These are phyloP conservation scores for Chimonanthus salicifolius DNA, from an alignment of 164 flowering plant species.

Conservation along the genomic window DNA sequence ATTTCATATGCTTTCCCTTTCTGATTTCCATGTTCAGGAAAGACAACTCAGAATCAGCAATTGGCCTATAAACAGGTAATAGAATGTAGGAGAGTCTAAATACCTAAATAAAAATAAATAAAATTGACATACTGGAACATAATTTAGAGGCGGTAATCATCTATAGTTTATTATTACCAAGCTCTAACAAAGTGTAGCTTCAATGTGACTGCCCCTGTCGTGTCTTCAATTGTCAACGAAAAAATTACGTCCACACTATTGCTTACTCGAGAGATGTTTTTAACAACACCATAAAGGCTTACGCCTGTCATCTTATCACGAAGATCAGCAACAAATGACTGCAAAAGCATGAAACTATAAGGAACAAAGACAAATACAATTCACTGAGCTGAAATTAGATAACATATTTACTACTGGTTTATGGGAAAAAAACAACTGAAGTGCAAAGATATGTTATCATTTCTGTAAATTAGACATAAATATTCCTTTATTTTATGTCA, in stretches of 20 bases:
- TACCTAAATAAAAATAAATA: not conserved
- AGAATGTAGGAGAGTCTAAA: too few species aligned
- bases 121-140: not conserved
- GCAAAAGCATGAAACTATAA: slow-evolving; percentile 39
- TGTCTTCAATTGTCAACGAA: slow-evolving; percentile 59
- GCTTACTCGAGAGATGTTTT: slow-evolving; percentile 41
- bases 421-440: not conserved
- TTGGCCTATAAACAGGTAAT: too few species aligned
- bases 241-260: slow-evolving; percentile 32
- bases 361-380: not conserved
- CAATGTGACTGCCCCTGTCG: slow-evolving; percentile 57
- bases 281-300: slow-evolving; percentile 78
- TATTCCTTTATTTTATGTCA: not conserved
- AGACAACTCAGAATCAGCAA: too few species aligned
- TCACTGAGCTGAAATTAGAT: not conserved
- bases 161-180: slow-evolving; percentile 39
- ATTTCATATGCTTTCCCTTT: too few species aligned
- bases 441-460: not conserved
- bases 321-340: slow-evolving; percentile 75
- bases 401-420: not conserved
- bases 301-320: slow-evolving; percentile 83
- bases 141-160: not conserved
- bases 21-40: too few species aligned
- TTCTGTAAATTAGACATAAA: not conserved
- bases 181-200: slow-evolving; percentile 62